Conservation (phyloP, 306 rosid species). For the Citrullus mucosospermus region DNA sequence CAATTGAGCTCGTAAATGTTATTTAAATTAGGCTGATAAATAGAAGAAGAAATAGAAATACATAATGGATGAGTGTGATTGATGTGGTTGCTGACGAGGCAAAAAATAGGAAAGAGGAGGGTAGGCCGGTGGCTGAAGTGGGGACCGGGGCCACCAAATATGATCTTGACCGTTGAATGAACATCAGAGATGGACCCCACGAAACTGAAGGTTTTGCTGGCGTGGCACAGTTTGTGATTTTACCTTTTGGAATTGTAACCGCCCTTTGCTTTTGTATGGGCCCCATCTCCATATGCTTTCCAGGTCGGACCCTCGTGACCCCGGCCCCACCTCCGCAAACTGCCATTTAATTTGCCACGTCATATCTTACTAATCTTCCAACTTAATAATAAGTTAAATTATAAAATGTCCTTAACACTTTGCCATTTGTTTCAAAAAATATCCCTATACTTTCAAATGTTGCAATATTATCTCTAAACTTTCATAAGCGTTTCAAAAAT, state of each 20-base stretch:
- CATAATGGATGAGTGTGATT: not conserved
- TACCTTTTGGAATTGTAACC: conserved; percentile 17
- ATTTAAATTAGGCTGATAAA: not conserved
- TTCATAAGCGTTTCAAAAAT: too few relatives aligned
- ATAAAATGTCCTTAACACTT: too few relatives aligned
- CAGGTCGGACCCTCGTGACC: conserved; percentile 48
- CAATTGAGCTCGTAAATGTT: too few relatives aligned
- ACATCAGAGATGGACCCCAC: conserved; percentile 20
- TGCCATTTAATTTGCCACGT: conserved; percentile 31
- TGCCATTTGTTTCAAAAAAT: too few relatives aligned
- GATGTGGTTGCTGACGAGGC: conserved; percentile 1
- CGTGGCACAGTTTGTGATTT: conserved; percentile 23
- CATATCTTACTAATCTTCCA: not conserved
- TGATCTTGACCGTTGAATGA: not conserved
- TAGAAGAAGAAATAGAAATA: not conserved
- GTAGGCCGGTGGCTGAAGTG: not conserved
- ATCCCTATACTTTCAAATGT: too few relatives aligned
- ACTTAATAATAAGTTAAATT: too few relatives aligned
- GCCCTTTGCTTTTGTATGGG: conserved; percentile 8
- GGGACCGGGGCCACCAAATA: not conserved
- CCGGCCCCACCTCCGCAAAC: conserved; percentile 19
- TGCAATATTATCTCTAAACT: too few relatives aligned
- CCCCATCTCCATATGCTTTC: conserved; percentile 39
- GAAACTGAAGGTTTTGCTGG: conserved; percentile 5
- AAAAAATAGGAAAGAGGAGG: not conserved